phyloP scores from a whole-genome alignment of 2,329 filamentous ascomycete genomes.

The Colletotrichum acutatum region DNA sequence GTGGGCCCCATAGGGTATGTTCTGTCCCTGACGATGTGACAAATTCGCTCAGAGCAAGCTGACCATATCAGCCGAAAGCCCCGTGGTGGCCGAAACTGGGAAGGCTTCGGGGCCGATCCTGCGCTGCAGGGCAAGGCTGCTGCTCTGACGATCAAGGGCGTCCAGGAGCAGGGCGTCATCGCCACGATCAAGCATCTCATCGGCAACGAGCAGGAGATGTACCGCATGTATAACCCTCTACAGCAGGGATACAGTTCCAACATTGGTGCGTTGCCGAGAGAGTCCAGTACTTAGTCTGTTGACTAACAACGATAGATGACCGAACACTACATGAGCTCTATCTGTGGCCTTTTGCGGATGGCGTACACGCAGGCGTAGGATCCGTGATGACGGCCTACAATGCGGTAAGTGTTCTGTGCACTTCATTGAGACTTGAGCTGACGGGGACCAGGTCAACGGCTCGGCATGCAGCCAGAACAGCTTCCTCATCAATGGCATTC shows the following conservation, averaged over 20 bases:
- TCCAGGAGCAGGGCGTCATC: constrained; percentile 67
- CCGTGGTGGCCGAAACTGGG: constrained; percentile 79
- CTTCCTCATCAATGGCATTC: constrained; percentile 81
- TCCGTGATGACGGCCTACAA: constrained; percentile 91
- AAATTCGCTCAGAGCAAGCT: neutral
- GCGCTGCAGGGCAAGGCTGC: constrained; percentile 81
- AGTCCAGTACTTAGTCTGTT: neutral
- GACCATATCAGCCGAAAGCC: constrained; percentile 66
- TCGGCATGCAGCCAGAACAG: constrained; percentile 73
- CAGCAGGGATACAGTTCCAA: constrained; percentile 74
- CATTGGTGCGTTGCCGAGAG: constrained; percentile 65
- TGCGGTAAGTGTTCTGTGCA: constrained; percentile 49
- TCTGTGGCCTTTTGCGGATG: constrained; percentile 87
- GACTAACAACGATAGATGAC: constrained; percentile 61
- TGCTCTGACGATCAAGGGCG: constrained; percentile 81
- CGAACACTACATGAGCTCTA: constrained; percentile 81
- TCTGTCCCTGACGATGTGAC: neutral
- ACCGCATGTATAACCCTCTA: constrained; percentile 66
- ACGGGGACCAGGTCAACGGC: constrained; percentile 66
- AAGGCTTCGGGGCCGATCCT: constrained; percentile 78
- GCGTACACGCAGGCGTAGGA: constrained; percentile 82
- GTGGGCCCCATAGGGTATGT: constrained; percentile 71
- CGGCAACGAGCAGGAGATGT: constrained; percentile 72
- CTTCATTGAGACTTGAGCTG: neutral
- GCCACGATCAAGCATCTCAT: constrained; percentile 68